Percentiles rank a stretch among this genome's conserved stretches.
These are phyloP conservation scores for Zarea fungicola DNA, from an alignment of 2,329 filamentous ascomycete genomes.

Conservation along the genomic window DNA sequence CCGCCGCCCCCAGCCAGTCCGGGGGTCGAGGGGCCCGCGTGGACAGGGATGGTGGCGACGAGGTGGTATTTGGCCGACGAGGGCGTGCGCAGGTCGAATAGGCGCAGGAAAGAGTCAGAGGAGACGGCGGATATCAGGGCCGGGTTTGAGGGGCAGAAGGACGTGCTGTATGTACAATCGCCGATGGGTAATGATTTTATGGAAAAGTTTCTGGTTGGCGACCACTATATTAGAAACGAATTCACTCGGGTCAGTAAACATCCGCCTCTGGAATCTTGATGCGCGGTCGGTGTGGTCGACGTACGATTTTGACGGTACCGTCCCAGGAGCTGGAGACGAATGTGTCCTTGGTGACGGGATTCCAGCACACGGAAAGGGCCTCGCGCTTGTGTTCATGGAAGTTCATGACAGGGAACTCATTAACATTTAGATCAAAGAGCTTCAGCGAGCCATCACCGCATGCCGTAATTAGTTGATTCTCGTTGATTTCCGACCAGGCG, in stretches of 20 bases:
- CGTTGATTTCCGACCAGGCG: slow-evolving; percentile 92
- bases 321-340: slow-evolving; percentile 95
- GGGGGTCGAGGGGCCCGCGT: slow-evolving; percentile 46
- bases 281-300: too few species aligned
- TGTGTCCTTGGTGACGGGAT: slow-evolving; percentile 80
- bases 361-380: slow-evolving; percentile 91
- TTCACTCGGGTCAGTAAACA: too few species aligned
- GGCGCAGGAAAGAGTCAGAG: slow-evolving; percentile 79
- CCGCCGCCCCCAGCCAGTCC: slow-evolving; percentile 29
- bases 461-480: slow-evolving; percentile 85
- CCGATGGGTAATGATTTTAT: slow-evolving; percentile 85
- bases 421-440: slow-evolving; percentile 78
- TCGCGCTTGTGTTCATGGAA: slow-evolving; percentile 94
- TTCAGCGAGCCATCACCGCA: slow-evolving; percentile 93
- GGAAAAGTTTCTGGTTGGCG: slow-evolving; percentile 67
- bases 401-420: slow-evolving; percentile 81
- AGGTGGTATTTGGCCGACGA: slow-evolving; percentile 84
- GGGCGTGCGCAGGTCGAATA: slow-evolving; percentile 89
- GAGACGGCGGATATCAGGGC: slow-evolving; percentile 81
- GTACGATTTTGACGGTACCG: slow-evolving; percentile 82
- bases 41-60: slow-evolving; percentile 75
- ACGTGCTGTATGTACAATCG: slow-evolving; percentile 88
- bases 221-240: too few species aligned
- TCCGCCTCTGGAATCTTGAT: too few species aligned
- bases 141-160: slow-evolving; percentile 84